Evolutionary conservation across 257 asterid genomes (phyloP).

Genomic region (Echium plantagineum): DNA sequence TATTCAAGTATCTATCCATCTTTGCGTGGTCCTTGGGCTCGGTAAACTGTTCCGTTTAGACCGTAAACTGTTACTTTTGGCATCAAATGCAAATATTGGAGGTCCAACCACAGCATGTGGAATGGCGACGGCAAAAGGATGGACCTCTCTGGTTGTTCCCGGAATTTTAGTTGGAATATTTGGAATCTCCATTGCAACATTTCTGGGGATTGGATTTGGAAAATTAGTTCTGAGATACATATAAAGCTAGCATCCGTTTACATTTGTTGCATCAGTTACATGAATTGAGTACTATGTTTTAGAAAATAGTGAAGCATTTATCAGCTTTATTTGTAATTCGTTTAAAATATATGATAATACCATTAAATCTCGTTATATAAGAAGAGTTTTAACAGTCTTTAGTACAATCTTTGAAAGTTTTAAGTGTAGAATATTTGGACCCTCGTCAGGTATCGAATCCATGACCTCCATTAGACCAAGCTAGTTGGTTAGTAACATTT

Average conservation of each 20-base stretch:
- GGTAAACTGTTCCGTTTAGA: conserved; percentile 49
- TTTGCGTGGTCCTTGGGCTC: conserved; percentile 40
- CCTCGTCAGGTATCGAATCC: too few species aligned
- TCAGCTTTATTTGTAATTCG: too few species aligned
- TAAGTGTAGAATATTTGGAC: too few species aligned
- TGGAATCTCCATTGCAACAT: conserved; percentile 67
- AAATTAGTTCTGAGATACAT: conserved; percentile 38
- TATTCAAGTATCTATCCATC: conserved; percentile 63
- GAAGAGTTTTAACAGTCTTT: too few species aligned
- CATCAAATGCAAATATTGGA: conserved; percentile 83
- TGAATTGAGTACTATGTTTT: too few species aligned
- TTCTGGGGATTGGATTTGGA: conserved; percentile 73
- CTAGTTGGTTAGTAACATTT: too few species aligned
- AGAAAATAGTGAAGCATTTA: too few species aligned
- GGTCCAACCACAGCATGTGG: conserved; percentile 89
- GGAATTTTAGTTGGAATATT: conserved; percentile 66
- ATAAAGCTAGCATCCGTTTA: conserved; percentile 9
- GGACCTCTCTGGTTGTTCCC: conserved; percentile 62
- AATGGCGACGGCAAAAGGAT: conserved; percentile 81
- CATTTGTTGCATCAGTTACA: too few species aligned
- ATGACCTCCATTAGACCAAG: too few species aligned
- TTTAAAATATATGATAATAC: too few species aligned
- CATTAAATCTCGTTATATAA: too few species aligned
- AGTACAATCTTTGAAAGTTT: too few species aligned
- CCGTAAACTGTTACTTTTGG: conserved; percentile 40